Conservation (phyloP, 1,284 basidiomycete species). For the Moesziomyces parantarcticus region DNA sequence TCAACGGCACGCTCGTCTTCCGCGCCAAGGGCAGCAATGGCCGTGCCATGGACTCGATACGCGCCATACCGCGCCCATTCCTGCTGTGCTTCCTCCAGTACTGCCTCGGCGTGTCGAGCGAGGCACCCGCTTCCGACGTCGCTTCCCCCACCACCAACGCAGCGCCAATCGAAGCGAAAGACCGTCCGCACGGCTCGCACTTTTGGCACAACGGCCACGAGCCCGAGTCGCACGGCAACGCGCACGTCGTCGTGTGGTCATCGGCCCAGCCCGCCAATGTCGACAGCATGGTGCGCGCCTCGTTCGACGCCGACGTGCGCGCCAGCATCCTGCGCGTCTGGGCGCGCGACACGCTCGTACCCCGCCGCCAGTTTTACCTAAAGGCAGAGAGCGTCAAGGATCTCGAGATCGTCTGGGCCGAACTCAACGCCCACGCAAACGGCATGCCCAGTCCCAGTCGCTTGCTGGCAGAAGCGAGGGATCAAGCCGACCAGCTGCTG, state of each 20-base stretch:
- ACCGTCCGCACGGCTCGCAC: constrained; percentile 48
- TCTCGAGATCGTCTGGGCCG: constrained; percentile 78
- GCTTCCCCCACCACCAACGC: not conserved
- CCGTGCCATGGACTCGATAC: constrained; percentile 20
- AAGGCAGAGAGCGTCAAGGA: constrained; percentile 73
- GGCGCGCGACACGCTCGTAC: constrained; percentile 79
- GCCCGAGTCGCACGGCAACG: constrained; percentile 70
- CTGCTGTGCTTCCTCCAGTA: constrained; percentile 76
- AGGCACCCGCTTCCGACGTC: constrained; percentile 1
- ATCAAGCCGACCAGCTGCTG: constrained; percentile 19
- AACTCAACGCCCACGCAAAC: constrained; percentile 66
- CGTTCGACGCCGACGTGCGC: constrained; percentile 63
- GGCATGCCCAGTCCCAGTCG: constrained; percentile 1
- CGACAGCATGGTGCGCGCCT: constrained; percentile 69
- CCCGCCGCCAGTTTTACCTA: constrained; percentile 15
- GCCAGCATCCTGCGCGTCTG: constrained; percentile 75
- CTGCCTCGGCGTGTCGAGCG: constrained; percentile 50
- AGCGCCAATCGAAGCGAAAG: not conserved
- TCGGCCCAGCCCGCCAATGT: constrained; percentile 85
- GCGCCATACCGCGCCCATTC: constrained; percentile 73
- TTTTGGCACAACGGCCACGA: constrained; percentile 36
- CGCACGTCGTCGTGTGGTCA: constrained; percentile 87
- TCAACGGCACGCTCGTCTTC: constrained; percentile 83
- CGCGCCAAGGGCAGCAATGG: constrained; percentile 70
- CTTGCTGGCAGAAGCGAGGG: constrained; percentile 36